phyloP scores from a whole-genome alignment of 176 grass and related monocot genomes.

The Oryza meyeriana region DNA sequence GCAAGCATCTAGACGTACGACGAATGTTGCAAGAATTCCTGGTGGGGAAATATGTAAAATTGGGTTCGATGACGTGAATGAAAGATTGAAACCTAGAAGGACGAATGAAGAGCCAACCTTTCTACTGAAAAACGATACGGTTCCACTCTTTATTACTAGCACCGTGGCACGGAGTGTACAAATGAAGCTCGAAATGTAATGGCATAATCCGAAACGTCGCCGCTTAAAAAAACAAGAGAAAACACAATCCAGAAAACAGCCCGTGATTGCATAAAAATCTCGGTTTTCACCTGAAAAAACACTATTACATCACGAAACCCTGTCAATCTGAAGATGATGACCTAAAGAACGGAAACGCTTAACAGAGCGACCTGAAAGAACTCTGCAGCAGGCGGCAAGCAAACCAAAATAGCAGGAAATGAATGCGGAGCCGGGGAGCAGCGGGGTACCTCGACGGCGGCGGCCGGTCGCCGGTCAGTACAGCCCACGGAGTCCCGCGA shows the following conservation, averaged over 20 bases:
- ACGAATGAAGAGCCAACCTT: neutral
- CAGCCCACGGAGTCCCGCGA: neutral
- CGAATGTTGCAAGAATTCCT: neutral
- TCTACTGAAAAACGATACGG: neutral
- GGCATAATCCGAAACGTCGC: neutral
- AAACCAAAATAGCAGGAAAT: neutral
- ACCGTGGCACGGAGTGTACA: neutral
- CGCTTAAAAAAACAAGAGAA: neutral
- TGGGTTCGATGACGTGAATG: neutral
- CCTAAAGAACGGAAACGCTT: neutral
- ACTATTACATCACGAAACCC: neutral
- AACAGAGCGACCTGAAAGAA: neutral
- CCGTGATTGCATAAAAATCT: neutral
- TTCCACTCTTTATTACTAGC: neutral
- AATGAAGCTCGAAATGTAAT: conserved; percentile 14
- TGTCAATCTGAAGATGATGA: neutral
- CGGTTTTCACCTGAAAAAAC: neutral
- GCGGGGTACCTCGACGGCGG: conserved; percentile 30
- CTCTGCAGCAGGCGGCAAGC: neutral
- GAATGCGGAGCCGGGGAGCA: neutral
- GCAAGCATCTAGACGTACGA: neutral
- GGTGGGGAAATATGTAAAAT: neutral
- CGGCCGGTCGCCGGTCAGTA: neutral
- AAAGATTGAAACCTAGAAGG: neutral
- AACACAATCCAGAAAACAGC: conserved; percentile 9